A percentile compares a stretch with the other conserved stretches of the same genome.
Conservation (phyloP, 2,329 filamentous ascomycete species). For the Xylariaceae sp. region DNA sequence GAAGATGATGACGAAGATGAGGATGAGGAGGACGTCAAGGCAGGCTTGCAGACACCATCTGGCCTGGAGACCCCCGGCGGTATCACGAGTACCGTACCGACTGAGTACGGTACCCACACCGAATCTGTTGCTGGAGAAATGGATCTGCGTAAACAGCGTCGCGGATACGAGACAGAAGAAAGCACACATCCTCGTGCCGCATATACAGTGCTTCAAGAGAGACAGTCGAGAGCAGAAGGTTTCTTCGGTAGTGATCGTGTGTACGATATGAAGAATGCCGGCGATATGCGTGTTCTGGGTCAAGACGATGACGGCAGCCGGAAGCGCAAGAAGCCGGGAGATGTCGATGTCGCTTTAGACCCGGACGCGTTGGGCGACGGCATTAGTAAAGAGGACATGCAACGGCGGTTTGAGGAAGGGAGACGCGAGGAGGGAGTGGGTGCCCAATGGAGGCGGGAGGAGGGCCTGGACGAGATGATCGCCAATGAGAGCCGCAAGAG, state of each 20-base stretch:
- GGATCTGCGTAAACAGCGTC: slow-evolving; percentile 79
- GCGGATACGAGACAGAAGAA: slow-evolving; percentile 85
- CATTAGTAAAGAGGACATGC: slow-evolving; percentile 78
- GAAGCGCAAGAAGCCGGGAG: slow-evolving; percentile 93
- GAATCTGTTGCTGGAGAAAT: slow-evolving; percentile 78
- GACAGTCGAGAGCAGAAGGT: slow-evolving; percentile 75
- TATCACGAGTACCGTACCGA: slow-evolving; percentile 71
- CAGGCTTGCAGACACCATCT: slow-evolving; percentile 66
- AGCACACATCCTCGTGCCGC: slow-evolving; percentile 67
- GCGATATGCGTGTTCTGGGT: slow-evolving; percentile 66
- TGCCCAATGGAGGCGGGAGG: slow-evolving; percentile 68
- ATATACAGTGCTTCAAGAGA: slow-evolving; percentile 86
- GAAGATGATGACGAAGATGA: slow-evolving; percentile 68
- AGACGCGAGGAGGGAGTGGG: slow-evolving; percentile 60
- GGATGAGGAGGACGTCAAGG: slow-evolving; percentile 55
- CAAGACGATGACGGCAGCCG: slow-evolving; percentile 65
- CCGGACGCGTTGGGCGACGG: slow-evolving; percentile 71
- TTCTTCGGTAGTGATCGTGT: slow-evolving; percentile 95
- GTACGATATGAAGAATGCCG: slow-evolving; percentile 70
- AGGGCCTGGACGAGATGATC: slow-evolving; percentile 94
- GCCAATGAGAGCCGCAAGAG: slow-evolving; percentile 87
- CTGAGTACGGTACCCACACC: slow-evolving; percentile 67
- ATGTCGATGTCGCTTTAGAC: slow-evolving; percentile 89
- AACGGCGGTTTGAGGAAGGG: slow-evolving; percentile 71
- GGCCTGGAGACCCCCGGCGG: slow-evolving; percentile 78